Conservation (phyloP, 2,329 filamentous ascomycete species). For the Eutypella sp. region DNA sequence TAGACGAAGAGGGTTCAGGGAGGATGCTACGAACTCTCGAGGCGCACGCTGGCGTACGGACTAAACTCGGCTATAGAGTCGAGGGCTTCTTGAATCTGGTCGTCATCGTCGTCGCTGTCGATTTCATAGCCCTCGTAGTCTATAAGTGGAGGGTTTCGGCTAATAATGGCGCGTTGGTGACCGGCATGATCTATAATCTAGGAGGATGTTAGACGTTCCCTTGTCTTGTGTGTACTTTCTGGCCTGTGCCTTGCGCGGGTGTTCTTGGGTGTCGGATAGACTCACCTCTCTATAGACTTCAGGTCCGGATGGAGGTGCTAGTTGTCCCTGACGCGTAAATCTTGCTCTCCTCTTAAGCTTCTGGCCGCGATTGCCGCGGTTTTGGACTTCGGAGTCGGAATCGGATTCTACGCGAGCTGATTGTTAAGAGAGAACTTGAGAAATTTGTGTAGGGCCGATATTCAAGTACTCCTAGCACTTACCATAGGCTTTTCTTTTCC, state of each 20-base stretch:
- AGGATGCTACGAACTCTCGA: constrained; percentile 56
- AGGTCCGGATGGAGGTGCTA: constrained; percentile 61
- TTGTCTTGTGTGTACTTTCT: too few relatives aligned
- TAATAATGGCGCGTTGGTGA: constrained; percentile 66
- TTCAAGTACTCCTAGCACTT: constrained; percentile 13
- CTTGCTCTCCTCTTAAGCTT: constrained; percentile 73
- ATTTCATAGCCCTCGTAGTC: constrained; percentile 77
- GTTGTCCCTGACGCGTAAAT: constrained; percentile 65
- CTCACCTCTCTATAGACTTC: constrained; percentile 67
- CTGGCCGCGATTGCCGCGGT: constrained; percentile 69
- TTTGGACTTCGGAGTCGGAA: constrained; percentile 67
- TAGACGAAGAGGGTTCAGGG: too few relatives aligned
- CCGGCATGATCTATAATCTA: constrained; percentile 71
- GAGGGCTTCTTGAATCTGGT: constrained; percentile 55
- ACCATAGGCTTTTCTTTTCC: constrained; percentile 62
- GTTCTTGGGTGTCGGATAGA: constrained; percentile 1
- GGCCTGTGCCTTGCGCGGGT: neutral
- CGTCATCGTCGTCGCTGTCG: constrained; percentile 66
- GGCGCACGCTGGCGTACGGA: constrained; percentile 65
- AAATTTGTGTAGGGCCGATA: neutral
- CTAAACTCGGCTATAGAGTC: constrained; percentile 64
- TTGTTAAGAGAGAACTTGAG: constrained; percentile 21
- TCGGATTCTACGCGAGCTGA: constrained; percentile 58
- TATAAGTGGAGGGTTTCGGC: constrained; percentile 65
- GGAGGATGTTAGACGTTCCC: constrained; percentile 12